A percentile compares a stretch with the other conserved stretches of the same genome.
phyloP scores from a whole-genome alignment of 129 eudicot species.

The Oenanthe sinensis region DNA sequence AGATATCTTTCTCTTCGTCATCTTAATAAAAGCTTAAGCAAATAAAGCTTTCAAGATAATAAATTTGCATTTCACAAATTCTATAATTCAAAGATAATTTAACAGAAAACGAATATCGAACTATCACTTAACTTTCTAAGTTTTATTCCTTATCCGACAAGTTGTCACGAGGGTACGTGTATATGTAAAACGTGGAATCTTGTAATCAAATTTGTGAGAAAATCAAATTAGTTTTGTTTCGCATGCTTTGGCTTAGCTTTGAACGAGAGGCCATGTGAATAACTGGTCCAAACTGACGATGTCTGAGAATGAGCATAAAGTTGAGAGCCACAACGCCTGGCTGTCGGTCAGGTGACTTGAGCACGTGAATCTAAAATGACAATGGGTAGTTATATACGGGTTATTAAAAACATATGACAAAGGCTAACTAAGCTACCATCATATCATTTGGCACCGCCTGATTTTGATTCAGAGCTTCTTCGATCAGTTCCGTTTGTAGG shows the following conservation, averaged over 20 bases:
- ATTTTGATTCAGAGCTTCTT: background rate
- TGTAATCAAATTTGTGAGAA: background rate
- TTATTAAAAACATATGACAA: background rate
- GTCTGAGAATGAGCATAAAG: slow-evolving; percentile 2
- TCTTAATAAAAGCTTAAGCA: too few relatives aligned
- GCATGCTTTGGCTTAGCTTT: slow-evolving; percentile 2
- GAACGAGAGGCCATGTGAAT: background rate
- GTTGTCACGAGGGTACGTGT: background rate
- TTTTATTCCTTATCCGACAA: background rate
- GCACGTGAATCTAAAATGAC: slow-evolving; percentile 11
- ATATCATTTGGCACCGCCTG: background rate
- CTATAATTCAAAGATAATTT: too few relatives aligned
- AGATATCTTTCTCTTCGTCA: too few relatives aligned
- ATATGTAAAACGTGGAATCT: background rate
- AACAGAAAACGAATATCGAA: too few relatives aligned
- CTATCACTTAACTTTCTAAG: background rate
- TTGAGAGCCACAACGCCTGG: background rate
- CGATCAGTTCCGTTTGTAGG: background rate
- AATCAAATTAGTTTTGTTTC: background rate
- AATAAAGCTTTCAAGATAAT: too few relatives aligned
- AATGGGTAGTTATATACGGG: background rate
- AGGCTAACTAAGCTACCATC: background rate
- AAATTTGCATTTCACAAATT: background rate
- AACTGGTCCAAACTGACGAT: background rate
- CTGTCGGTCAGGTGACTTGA: slow-evolving; percentile 22